Percentiles rank a stretch among this genome's conserved stretches.
These are phyloP conservation scores for Atkinsonella texensis DNA, from an alignment of 2,329 filamentous ascomycete genomes.

Conservation along the genomic window DNA sequence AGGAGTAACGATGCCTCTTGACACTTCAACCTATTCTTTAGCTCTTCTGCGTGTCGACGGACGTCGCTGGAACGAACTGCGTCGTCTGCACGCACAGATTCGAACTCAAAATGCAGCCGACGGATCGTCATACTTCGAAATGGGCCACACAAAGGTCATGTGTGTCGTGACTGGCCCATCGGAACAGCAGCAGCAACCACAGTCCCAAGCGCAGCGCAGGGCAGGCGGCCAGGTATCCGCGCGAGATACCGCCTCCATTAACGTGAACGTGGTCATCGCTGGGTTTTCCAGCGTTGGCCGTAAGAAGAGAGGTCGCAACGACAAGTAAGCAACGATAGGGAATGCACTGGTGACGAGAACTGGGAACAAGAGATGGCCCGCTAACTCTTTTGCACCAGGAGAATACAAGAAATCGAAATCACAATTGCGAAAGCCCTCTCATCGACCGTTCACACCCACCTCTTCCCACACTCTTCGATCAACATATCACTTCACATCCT, in stretches of 20 bases:
- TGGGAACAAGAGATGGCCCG: not conserved
- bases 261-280: slow-evolving; percentile 73
- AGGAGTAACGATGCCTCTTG: slow-evolving; percentile 62
- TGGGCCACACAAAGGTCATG: slow-evolving; percentile 95
- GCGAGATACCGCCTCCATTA: slow-evolving; percentile 44
- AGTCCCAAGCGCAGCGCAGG: slow-evolving; percentile 33
- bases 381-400: slow-evolving; percentile 34
- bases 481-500: slow-evolving; percentile 76
- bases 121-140: slow-evolving; percentile 85
- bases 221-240: slow-evolving; percentile 30
- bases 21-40: slow-evolving; percentile 83
- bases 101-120: slow-evolving; percentile 87
- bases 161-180: slow-evolving; percentile 81
- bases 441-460: slow-evolving; percentile 67
- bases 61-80: slow-evolving; percentile 93
- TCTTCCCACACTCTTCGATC: slow-evolving; percentile 83
- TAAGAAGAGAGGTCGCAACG: slow-evolving; percentile 59
- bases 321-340: slow-evolving; percentile 52
- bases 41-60: slow-evolving; percentile 74
- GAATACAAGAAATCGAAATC: slow-evolving; percentile 68
- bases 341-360: not conserved
- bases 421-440: slow-evolving; percentile 69
- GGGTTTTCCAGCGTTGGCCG: slow-evolving; percentile 83
- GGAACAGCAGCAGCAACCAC: slow-evolving; percentile 54
- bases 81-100: slow-evolving; percentile 77